Base-by-base conservation (phyloP, 306 rosid species). In the Prunus mume region DNA sequence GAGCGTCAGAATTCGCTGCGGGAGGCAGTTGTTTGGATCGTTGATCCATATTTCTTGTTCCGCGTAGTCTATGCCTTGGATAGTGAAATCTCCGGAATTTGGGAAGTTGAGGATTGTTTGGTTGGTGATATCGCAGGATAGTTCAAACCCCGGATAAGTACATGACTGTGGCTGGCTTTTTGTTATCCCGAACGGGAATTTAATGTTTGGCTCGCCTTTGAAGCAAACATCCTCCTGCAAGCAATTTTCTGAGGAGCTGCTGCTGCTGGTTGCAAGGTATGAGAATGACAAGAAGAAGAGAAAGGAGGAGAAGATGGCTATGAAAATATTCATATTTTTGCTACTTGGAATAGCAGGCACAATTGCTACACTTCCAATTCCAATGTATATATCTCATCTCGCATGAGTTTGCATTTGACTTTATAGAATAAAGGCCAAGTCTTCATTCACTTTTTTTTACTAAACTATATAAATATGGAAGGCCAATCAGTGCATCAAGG, bases 21-120 rank as follows among this genome's bases (percentile, higher is more conserved):
- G 88, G 41, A 93, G 92, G 69, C 98, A 93, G 22, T 68, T 74
- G 25, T 83, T 61, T 24, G 96, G 98, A 75, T 93, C 98, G 68
- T 88, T 93, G 6, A 91, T 28, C 86, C 87, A 81, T 6, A 93
- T 25, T 76, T 93, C 83, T 58, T 93, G 98, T 3, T 74, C 12
- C 5, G 76, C 61, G 27, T 93, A 93, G 77, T 91, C 86, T 83
- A 93, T 89, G 8, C 3, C 58, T 49, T 79, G 81, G 71, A 93
- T 84, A 1, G 19, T 81, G 79, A 93, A 84, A 2, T 85, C 54
- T 47, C 79, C 88, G 0, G 86, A 78, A 27, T 71, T 1, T 9
- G 91, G 95, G 17, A 93, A 86, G 25, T 80, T 83, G 18, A 93
- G 80, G 0, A 85, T 71, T 63, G 95, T 90, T 73, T 89, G 87